Percentiles rank a stretch among this genome's conserved stretches.
These are phyloP conservation scores for Pichia cabralensis DNA, from an alignment of 805 yeast species.

Conservation along the genomic window DNA sequence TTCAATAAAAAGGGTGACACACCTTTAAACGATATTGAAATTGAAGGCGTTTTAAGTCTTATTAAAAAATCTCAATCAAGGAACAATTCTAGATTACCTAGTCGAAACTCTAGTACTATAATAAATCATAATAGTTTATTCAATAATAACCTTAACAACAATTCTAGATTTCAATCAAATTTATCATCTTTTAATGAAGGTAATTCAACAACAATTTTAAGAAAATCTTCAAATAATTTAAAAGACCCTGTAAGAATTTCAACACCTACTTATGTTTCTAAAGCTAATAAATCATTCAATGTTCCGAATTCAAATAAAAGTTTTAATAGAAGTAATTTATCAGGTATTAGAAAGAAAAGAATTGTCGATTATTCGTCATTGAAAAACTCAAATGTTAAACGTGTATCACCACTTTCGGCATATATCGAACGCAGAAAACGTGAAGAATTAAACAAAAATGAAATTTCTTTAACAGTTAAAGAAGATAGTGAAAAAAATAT, in stretches of 20 bases:
- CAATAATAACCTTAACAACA: no score
- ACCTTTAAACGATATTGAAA: conserved; percentile 66
- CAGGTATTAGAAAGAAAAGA: conserved; percentile 15
- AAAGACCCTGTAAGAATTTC: conserved; percentile 17
- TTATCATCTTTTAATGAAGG: conserved; percentile 7
- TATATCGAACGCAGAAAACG: conserved; percentile 14
- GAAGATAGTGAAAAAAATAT: not conserved
- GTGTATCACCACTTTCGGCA: conserved; percentile 21
- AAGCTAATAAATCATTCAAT: not conserved
- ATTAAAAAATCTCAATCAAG: conserved; percentile 32
- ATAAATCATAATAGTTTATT: conserved; percentile 2
- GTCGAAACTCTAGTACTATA: conserved; percentile 7
- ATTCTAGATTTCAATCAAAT: not conserved
- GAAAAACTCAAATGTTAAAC: conserved; percentile 20
- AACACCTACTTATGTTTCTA: conserved; percentile 21
- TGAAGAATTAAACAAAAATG: not conserved
- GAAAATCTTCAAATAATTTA: conserved; percentile 15
- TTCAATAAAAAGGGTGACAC: conserved; percentile 64
- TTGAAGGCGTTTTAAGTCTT: conserved; percentile 70
- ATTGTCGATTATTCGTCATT: conserved; percentile 20
- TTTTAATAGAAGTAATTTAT: not conserved
- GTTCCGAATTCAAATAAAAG: not conserved
- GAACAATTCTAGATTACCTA: conserved; percentile 9
- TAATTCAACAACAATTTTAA: conserved; percentile 14
- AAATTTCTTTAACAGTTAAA: no score